Base-by-base conservation (phyloP, 2,329 filamentous ascomycete genomes). In the Fusarium decemcellulare region DNA sequence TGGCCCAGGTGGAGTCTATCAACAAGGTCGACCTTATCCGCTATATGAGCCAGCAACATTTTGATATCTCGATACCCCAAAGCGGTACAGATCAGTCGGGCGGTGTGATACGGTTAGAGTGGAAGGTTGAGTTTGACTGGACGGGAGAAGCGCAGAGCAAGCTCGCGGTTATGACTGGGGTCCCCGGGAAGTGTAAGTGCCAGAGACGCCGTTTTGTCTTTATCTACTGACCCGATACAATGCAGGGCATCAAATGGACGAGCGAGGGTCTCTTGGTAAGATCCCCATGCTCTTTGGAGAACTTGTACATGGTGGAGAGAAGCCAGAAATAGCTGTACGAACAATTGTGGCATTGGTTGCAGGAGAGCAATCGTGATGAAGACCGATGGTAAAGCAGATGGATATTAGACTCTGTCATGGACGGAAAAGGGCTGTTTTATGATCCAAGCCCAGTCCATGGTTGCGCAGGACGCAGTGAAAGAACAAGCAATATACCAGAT, bases 71-170 rank as follows among this genome's bases (percentile, higher is more conserved):
- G 0, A 67, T 86, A 7, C 74, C 84, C 30, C 50, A 69, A 4
- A 70, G 59, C 71, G 55, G 73, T 53, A 67, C 70, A 51, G 76
- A 80, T 0, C 76, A 80, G 1, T 74, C 76, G 1, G 64, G 80
- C 10, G 81, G 85, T 3, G 76, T 82, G 11, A 59, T 90, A 6
- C 84, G 88, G 29, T 79, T 93, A 2, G 82, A 85, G 60, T 93
- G 91, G 91, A 81, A 78, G 48, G 89, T 92, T 44, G 78, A 79
- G 2, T 92, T 93, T 72, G 91, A 93, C 76, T 93, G 91, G 91
- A 91, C 90, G 0, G 91, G 91, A 7, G 91, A 93, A 74, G 91
- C 89, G 6, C 85, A 87, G 72, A 92, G 87, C 69, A 81, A 82
- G 46, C 78, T 93, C 15, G 80, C 80, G 6, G 81, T 90, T 11